Evolutionary conservation across 352 stramenopile species (phyloP).

Genomic region (Globisporangium radiosum): DNA sequence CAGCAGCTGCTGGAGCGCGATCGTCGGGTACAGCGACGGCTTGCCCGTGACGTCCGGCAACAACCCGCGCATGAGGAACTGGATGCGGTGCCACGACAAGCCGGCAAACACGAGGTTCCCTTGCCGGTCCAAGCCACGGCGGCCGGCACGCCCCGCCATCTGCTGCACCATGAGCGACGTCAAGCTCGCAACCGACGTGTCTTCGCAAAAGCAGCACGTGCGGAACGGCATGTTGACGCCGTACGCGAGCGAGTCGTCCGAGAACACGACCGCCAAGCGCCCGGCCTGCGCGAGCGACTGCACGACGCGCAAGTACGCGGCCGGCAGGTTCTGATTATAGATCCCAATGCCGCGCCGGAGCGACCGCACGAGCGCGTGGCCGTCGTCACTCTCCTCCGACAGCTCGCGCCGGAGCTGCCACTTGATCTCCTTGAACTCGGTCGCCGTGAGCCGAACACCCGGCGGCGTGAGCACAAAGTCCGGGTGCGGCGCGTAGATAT

Average conservation of each 20-base stretch:
- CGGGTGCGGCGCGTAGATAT: constrained; percentile 96
- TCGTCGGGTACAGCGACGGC: constrained; percentile 89
- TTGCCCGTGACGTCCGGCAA: constrained; percentile 92
- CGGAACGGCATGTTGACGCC: constrained; percentile 99
- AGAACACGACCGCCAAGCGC: constrained; percentile 97
- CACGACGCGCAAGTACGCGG: constrained; percentile 94
- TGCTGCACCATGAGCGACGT: constrained; percentile 98
- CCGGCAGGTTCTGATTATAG: constrained; percentile 97
- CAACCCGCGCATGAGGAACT: constrained; percentile 95
- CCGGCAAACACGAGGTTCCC: constrained; percentile 96
- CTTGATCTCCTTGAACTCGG: constrained; percentile 88
- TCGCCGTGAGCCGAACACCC: constrained; percentile 91
- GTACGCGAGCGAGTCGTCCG: constrained; percentile 96
- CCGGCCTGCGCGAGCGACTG: constrained; percentile 95
- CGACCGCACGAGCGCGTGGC: constrained; percentile 76
- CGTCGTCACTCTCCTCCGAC: constrained; percentile 77
- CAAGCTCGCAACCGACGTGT: constrained; percentile 90
- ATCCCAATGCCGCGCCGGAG: constrained; percentile 97
- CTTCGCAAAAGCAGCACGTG: constrained; percentile 97
- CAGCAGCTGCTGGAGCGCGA: constrained; percentile 89
- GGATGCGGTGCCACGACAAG: constrained; percentile 92
- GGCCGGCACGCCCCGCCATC: constrained; percentile 97
- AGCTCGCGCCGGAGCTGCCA: constrained; percentile 80
- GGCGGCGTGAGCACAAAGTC: constrained; percentile 95
- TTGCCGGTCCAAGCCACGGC: constrained; percentile 96